Conservation (phyloP, 805 yeast species). For the Nakazawaea ernobii region DNA sequence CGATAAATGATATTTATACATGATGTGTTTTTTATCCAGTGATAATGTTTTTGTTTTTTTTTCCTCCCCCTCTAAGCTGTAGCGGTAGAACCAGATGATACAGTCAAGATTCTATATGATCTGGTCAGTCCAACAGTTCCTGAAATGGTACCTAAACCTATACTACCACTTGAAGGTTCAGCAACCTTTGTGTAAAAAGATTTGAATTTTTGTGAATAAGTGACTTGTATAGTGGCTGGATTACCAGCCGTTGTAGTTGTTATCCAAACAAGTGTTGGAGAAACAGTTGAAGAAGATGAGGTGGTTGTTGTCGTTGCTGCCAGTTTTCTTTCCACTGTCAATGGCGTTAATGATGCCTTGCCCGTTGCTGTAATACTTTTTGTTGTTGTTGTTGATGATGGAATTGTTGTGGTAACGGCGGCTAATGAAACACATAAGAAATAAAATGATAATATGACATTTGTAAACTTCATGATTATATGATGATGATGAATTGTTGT, state of each 20-base stretch:
- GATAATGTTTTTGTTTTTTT: no score
- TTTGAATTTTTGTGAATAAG: conserved; percentile 47
- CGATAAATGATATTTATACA: no score
- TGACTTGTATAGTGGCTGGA: conserved; percentile 34
- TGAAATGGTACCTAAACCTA: conserved; percentile 69
- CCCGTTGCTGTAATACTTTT: conserved; percentile 7
- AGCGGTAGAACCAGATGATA: not conserved
- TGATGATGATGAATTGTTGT: no score
- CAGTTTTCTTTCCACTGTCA: not conserved
- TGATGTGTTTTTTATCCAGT: no score
- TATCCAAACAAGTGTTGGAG: conserved; percentile 38
- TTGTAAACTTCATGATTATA: not conserved
- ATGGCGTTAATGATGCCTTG: conserved; percentile 9
- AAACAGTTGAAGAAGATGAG: conserved; percentile 5
- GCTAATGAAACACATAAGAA: not conserved
- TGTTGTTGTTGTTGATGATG: not conserved
- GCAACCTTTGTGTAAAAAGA: conserved; percentile 37
- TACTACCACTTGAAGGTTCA: conserved; percentile 50
- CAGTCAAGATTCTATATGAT: conserved; percentile 35
- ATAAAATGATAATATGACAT: not conserved
- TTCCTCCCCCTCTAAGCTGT: not conserved
- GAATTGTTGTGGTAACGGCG: no score
- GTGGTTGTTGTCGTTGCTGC: not conserved
- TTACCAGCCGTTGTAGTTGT: conserved; percentile 42
- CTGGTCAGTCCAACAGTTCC: conserved; percentile 65